Base-by-base conservation (phyloP, 176 grass and related monocot genomes). In the Cenchrus purpureus region DNA sequence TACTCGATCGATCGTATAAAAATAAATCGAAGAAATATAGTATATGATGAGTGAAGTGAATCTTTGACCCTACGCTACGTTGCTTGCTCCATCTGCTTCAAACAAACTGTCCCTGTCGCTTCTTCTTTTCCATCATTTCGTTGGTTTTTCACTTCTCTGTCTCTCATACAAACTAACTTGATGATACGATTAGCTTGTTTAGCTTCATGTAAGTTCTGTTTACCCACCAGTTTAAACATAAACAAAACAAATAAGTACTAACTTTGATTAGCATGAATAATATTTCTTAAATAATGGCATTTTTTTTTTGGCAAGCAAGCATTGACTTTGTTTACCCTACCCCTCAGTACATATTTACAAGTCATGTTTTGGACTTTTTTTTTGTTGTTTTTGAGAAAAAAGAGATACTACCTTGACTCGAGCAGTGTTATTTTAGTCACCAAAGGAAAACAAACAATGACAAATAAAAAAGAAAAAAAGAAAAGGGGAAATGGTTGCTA, bases 31-130 rank as follows among this genome's bases (percentile, higher is more conserved):
- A 9, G 5, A 57, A 71, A 78, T 17, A 49, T 45, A 45, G 7
- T 45, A 45, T 7, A 45, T 45, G 44, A 45, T 45, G 6, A 31
- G 78, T 17, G 45, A 22, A 22, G 69, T 50, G 31, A 63, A 59
- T 48, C 74, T 69, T 86, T 79, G 44, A 12, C 67, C 79, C 65
- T 3, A 54, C 54, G 12, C 44, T 57, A 77, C 82, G 49, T 13
- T 60, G 4, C 55, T 8, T 28, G 20, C 2, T 12, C 50, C 50
- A 5, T 58, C 28, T 50, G 65, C 53, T 85, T 68, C 42, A 64
- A 85, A 40, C 14, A 20, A 22, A 37, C 10, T 37, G 19, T 40
- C 62, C 5, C 20, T 80, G 4, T 32, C 44, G 9, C 65, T 52
- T 65, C 65, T 52, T 65, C 2, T 62, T 69, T 64, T 72, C 31